A percentile compares a stretch with the other conserved stretches of the same genome.
Evolutionary conservation across 164 flowering plant genomes (phyloP).

Genomic region (Hamamelis virginiana): DNA sequence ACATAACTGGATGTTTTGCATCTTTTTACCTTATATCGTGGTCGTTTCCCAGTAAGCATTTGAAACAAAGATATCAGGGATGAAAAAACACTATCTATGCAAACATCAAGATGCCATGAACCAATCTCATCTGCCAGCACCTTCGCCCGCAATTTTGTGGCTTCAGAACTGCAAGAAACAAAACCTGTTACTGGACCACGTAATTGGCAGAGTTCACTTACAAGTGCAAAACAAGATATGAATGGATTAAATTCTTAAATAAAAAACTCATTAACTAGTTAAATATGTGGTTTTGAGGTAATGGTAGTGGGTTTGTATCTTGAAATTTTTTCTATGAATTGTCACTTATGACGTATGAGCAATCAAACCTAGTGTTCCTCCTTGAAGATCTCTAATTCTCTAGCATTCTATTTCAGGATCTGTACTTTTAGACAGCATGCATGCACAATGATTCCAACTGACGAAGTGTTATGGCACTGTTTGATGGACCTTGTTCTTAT

Average conservation of each 20-base stretch:
- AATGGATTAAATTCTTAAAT: background rate
- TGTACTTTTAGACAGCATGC: background rate
- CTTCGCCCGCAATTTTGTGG: slow-evolving; percentile 74
- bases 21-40: slow-evolving; percentile 72
- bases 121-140: slow-evolving; percentile 89
- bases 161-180: slow-evolving; percentile 66
- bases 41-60: slow-evolving; percentile 86
- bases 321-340: background rate
- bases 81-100: slow-evolving; percentile 79
- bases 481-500: too few relatives aligned
- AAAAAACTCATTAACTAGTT: background rate
- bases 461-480: too few relatives aligned
- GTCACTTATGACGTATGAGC: background rate
- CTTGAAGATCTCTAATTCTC: background rate
- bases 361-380: background rate
- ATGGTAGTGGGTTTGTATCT: background rate
- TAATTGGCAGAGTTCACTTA: background rate
- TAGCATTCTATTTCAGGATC: background rate
- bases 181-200: slow-evolving; percentile 7
- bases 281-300: too few relatives aligned
- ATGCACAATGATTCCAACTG: background rate
- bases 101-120: slow-evolving; percentile 91
- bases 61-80: slow-evolving; percentile 78
- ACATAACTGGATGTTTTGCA: background rate
- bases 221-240: background rate